Base-by-base conservation (phyloP, 139 green algal genomes). In the Volvox africanus region DNA sequence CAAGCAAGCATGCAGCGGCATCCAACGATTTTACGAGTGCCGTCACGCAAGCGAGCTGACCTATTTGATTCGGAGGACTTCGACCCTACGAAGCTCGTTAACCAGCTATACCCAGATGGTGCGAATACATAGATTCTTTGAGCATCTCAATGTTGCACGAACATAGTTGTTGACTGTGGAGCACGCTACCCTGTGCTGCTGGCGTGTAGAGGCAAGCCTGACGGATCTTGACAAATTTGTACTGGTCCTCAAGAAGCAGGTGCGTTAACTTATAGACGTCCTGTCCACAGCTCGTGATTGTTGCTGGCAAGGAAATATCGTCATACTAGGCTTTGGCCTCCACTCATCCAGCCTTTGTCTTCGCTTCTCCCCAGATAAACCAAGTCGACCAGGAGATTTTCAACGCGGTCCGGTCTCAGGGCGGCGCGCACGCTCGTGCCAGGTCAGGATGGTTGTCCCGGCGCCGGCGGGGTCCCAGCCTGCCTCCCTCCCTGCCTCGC, bases 371-470 rank as follows among this genome's bases (percentile, higher is more conserved):
- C 55, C 95, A 98, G 94, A 99, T 99, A 30, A 86, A 94, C 0
- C 78, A 91, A 1, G 97, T 99, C 22, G 98, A 99, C 89, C 95
- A 92, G 26, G 97, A 99, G 36, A 99, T 99, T 17, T 95, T 99
- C 35, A 81, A 92, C 1, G 96, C 97, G 11, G 98, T 99, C 33
- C 95, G 97, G 18, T 92, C 91, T 12, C 94, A 96, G 69, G 92
- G 92, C 19, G 93, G 92, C 24, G 93, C 92, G 12, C 94, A 95
- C 35, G 75, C 91, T 19, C 80, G 92, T 1, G 92, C 94, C 13
- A 93, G 91, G 93, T 95, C 61, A 55, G 19, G 75, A 9, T 55
- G n/a, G n/a, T n/a, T n/a, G n/a, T 69, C 62, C 62, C 62, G 17
- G 17, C 62, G 62, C 62, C 62, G 17, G 19, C 62, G 62, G 17